These are phyloP conservation scores for Eremothecium gossypii DNA, from an alignment of 1,139 yeast genomes.

Conservation along the genomic window DNA sequence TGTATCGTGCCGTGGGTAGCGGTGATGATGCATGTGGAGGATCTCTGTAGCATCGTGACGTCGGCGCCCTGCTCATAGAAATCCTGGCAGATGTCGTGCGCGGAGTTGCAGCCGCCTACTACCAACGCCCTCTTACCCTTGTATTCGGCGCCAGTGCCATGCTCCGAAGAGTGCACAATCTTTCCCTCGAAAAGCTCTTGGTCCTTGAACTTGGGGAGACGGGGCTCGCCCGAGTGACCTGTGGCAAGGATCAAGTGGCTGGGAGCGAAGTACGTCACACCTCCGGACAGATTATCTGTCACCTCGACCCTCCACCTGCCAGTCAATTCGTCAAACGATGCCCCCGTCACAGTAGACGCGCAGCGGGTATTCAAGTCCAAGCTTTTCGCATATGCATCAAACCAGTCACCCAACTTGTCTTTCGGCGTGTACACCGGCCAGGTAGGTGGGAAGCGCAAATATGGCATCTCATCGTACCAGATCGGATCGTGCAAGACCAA, in stretches of 20 bases:
- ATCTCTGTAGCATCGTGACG: constrained; percentile 38
- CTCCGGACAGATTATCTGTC: constrained; percentile 21
- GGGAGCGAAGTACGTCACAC: constrained; percentile 20
- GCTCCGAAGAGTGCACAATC: constrained; percentile 35
- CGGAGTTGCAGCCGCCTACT: constrained; percentile 38
- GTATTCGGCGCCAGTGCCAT: constrained; percentile 34
- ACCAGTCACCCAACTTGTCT: constrained; percentile 37
- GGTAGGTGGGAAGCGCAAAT: constrained; percentile 33
- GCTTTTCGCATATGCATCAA: constrained; percentile 34
- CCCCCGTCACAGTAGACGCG: constrained; percentile 28
- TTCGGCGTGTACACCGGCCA: constrained; percentile 39
- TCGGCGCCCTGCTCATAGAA: constrained; percentile 37
- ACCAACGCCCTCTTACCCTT: constrained; percentile 36
- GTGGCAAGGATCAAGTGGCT: constrained; percentile 35
- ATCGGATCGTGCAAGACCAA: constrained; percentile 39
- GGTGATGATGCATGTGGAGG: constrained; percentile 37
- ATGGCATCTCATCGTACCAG: constrained; percentile 36
- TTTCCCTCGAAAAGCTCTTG: constrained; percentile 34
- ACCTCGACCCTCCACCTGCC: constrained; percentile 32
- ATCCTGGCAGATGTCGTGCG: constrained; percentile 40
- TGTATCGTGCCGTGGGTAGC: constrained; percentile 31
- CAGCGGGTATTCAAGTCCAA: constrained; percentile 36
- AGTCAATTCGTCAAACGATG: constrained; percentile 28
- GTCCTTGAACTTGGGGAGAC: constrained; percentile 33
- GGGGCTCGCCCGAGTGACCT: constrained; percentile 38